Percentiles rank a stretch among this genome's conserved stretches.
Conservation (phyloP, 1,284 basidiomycete species). For the Laetiporus sulphureus region DNA sequence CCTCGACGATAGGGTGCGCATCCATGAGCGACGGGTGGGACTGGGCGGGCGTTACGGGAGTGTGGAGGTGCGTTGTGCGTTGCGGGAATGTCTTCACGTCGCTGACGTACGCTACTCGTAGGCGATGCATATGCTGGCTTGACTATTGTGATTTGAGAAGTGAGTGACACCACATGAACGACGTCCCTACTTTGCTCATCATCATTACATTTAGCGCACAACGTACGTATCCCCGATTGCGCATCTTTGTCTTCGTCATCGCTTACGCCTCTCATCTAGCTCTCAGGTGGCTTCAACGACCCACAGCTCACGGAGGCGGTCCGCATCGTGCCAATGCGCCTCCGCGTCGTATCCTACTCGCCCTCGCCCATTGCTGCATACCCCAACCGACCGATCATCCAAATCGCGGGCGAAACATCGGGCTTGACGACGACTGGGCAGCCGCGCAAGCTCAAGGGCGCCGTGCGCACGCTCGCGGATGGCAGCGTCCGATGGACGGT, state of each 20-base stretch:
- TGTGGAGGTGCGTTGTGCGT: constrained; percentile 38
- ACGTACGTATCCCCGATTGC: constrained; percentile 33
- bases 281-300: constrained; percentile 23
- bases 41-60: constrained; percentile 50
- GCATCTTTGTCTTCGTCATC: background rate
- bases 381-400: constrained; percentile 40
- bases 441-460: constrained; percentile 33
- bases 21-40: constrained; percentile 20
- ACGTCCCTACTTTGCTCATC: background rate
- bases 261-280: background rate
- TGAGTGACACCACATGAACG: constrained; percentile 22
- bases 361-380: constrained; percentile 28
- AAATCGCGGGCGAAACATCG: constrained; percentile 38
- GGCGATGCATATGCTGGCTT: constrained; percentile 52
- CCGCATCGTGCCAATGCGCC: constrained; percentile 45
- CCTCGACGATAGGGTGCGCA: constrained; percentile 8
- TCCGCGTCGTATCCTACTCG: constrained; percentile 39
- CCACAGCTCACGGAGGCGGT: constrained; percentile 38
- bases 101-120: constrained; percentile 15
- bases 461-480: constrained; percentile 43
- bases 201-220: constrained; percentile 4
- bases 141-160: constrained; percentile 48
- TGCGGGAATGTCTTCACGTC: no score
- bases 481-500: constrained; percentile 47
- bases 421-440: constrained; percentile 32